Percentiles rank a stretch among this genome's conserved stretches.
Conservation (phyloP, 1,284 basidiomycete genomes). For the Marasmius fiardii region DNA sequence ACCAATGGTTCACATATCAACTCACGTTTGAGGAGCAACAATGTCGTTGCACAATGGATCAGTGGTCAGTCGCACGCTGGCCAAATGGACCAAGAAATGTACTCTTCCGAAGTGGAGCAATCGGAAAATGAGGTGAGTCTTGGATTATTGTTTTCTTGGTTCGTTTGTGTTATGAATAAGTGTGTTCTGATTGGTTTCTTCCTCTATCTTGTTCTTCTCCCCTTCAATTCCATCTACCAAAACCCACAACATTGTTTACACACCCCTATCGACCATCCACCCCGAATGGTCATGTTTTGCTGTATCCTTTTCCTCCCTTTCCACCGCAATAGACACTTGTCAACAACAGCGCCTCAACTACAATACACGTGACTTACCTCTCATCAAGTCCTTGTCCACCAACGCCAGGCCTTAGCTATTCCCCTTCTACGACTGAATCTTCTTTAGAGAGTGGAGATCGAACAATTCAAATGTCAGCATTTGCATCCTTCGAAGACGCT, state of each 20-base stretch:
- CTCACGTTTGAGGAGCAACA: not conserved
- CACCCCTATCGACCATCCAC: not conserved
- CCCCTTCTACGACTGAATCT: conserved; percentile 54
- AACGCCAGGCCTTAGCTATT: conserved; percentile 51
- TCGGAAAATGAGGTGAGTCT: not conserved
- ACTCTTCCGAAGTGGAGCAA: not conserved
- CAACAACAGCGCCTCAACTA: not conserved
- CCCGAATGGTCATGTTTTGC: not conserved
- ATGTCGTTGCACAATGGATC: conserved; percentile 8
- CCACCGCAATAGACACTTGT: not conserved
- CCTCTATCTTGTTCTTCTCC: not conserved
- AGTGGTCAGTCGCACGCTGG: not conserved
- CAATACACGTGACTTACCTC: conserved; percentile 6
- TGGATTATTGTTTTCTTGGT: not conserved
- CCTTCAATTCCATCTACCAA: not conserved
- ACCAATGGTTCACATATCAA: not conserved
- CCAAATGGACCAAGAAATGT: conserved; percentile 5
- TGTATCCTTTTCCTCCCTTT: not conserved
- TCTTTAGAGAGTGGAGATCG: conserved; percentile 43
- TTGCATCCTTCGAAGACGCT: conserved; percentile 34
- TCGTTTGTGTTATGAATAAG: not conserved
- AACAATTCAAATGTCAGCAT: conserved; percentile 50
- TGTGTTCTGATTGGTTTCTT: not conserved
- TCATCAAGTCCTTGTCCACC: conserved; percentile 36
- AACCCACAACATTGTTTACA: not conserved